Percentiles rank a stretch among this genome's conserved stretches.
Evolutionary conservation across 2,329 filamentous ascomycete species (phyloP).

Genomic region (Fusarium ramigenum): DNA sequence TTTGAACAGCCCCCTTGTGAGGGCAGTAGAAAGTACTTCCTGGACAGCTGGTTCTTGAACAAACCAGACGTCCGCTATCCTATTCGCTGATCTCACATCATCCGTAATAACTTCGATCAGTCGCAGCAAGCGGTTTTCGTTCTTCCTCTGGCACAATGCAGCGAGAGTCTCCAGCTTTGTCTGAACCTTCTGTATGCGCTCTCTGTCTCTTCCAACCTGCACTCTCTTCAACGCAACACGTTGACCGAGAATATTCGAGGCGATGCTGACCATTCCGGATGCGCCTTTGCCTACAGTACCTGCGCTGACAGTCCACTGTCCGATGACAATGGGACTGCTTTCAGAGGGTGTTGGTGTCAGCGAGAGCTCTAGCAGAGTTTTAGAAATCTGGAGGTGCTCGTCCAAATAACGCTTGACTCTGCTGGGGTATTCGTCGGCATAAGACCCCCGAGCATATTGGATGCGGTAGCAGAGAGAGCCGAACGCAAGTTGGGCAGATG

Average conservation of each 20-base stretch:
- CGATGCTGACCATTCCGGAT: not conserved
- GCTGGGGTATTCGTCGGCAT: not conserved
- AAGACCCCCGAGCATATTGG: not conserved
- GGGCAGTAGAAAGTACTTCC: accelerated
- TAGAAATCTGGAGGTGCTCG: not conserved
- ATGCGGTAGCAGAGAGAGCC: not conserved
- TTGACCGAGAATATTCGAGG: not conserved
- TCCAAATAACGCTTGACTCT: not conserved
- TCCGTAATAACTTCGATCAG: not conserved
- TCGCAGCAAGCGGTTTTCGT: accelerated
- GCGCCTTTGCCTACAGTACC: not conserved
- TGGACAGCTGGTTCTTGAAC: not conserved
- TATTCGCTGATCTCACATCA: not conserved
- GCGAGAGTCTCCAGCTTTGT: accelerated
- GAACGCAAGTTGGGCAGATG: accelerated
- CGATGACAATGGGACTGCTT: not conserved
- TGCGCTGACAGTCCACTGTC: not conserved
- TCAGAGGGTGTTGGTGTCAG: not conserved
- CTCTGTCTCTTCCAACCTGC: not conserved
- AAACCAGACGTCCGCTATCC: not conserved
- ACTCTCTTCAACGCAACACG: not conserved
- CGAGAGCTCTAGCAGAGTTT: accelerated
- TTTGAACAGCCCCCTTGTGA: accelerated
- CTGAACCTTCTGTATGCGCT: not conserved
- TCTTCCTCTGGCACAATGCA: not conserved